Conservation (phyloP, 495 filamentous ascomycete genomes). For the Tuber brumale region DNA sequence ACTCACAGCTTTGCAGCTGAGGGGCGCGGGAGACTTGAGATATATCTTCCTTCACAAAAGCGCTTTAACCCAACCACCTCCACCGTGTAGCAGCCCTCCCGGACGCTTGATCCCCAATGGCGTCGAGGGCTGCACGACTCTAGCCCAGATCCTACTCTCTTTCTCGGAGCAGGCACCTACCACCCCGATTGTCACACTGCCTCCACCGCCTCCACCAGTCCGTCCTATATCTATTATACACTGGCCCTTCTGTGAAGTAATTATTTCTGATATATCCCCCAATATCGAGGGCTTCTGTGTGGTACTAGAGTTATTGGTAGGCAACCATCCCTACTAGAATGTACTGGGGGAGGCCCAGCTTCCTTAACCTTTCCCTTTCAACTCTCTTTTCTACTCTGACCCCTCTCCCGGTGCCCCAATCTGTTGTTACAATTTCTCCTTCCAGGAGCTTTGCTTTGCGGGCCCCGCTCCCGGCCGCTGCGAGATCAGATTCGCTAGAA, state of each 20-base stretch:
- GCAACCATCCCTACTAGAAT: not conserved
- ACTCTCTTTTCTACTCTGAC: too few relatives aligned
- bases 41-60: too few relatives aligned
- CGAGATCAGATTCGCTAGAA: too few relatives aligned
- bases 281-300: not conserved
- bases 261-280: constrained; percentile 5
- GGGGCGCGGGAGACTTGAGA: too few relatives aligned
- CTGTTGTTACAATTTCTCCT: too few relatives aligned
- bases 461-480: too few relatives aligned
- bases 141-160: constrained; percentile 39
- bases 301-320: constrained; percentile 9
- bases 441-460: too few relatives aligned
- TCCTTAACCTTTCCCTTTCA: too few relatives aligned
- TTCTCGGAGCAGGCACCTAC: constrained; percentile 36
- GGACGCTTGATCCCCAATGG: constrained; percentile 25
- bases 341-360: not conserved
- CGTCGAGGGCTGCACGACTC: constrained; percentile 30
- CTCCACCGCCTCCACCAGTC: constrained; percentile 13
- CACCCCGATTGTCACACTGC: constrained; percentile 38
- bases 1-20: too few relatives aligned
- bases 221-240: constrained; percentile 11
- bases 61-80: too few relatives aligned
- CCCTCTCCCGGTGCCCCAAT: too few relatives aligned
- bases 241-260: constrained; percentile 23
- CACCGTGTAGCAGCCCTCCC: constrained; percentile 31